Evolutionary conservation across 2,329 filamentous ascomycete genomes (phyloP), one percentile per base, ranked within the genome.

Genomic region (Verticillium nonalfalfae): DNA sequence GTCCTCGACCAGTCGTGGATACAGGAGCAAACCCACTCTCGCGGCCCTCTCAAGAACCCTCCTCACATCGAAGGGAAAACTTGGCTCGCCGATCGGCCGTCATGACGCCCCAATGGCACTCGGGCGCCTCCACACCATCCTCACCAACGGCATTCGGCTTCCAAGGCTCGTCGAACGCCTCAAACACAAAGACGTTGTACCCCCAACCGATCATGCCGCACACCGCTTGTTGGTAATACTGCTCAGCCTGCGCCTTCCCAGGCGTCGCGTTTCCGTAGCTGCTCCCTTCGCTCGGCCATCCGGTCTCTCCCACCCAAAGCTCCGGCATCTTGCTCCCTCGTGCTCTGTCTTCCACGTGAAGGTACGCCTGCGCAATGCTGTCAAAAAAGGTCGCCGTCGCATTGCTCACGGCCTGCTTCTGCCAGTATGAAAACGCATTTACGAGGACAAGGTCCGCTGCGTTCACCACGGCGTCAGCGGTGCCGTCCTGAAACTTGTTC

Each of bases 371-470:
- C 68, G 79, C 79, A 72, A 90, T 85, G 69, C 90, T 88, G 68
- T 89, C 82, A 67, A 90, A 84, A 77, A 88, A 90, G 59, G 82
- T 85, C 62, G 80, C 73, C 50, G 83, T 84, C 14, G 74, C 70
- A 68, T 88, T 85, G 61, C 76, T 75, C 64, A 82, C 82, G 56
- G 76, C 76, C 70, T 82, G 81, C 52, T 82, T 86, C 73, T 91
- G 88, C 88, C 88, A 90, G 80, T 89, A 91, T 36, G 85, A 82
- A 71, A 91, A 91, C 33, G 85, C 88, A 70, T 91, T 90, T 71
- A 83, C 79, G 63, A 91, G 77, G 61, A 80, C 75, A 62, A 90
- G 84, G 59, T 89, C 85, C 59, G 81, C 83, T 56, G 80, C 81
- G 59, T 74, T 73, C 68, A 90, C 83, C 65, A 90, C 76, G 14